These are phyloP conservation scores for Entrophospora sp. DNA, from an alignment of 192 early-diverging fungal genomes.

Conservation along the genomic window DNA sequence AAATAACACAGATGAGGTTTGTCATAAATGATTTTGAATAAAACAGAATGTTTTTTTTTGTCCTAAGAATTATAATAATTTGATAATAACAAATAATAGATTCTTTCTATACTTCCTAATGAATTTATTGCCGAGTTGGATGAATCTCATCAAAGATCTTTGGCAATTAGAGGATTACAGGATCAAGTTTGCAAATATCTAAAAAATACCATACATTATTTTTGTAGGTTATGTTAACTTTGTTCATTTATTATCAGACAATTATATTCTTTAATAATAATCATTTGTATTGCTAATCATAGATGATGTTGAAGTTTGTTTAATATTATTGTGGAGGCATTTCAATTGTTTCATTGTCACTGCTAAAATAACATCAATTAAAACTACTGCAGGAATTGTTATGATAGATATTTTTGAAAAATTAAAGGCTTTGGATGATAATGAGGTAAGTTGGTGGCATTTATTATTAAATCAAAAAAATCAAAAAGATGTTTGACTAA, in stretches of 20 bases:
- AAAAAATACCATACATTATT: not conserved
- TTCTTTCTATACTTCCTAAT: not conserved
- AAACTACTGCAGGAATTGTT: not conserved
- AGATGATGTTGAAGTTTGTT: constrained; percentile 45
- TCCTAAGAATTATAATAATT: not conserved
- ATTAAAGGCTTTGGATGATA: not conserved
- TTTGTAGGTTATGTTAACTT: not conserved
- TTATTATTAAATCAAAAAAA: too few species aligned
- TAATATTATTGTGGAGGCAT: constrained; percentile 69
- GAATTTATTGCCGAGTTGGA: not conserved
- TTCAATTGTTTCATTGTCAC: constrained; percentile 45
- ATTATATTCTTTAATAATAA: not conserved
- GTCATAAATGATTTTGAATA: not conserved
- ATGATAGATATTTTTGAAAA: not conserved
- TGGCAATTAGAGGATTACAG: not conserved
- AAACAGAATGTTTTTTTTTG: not conserved
- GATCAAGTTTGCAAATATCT: not conserved
- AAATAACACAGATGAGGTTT: not conserved
- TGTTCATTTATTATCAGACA: not conserved
- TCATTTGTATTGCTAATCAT: not conserved
- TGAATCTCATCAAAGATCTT: not conserved
- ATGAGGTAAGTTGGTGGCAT: constrained; percentile 1
- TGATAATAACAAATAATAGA: not conserved
- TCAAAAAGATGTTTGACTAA: too few species aligned
- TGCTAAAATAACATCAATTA: not conserved